phyloP scores from a whole-genome alignment of 345 rosid genomes.

The Acer saccharum region DNA sequence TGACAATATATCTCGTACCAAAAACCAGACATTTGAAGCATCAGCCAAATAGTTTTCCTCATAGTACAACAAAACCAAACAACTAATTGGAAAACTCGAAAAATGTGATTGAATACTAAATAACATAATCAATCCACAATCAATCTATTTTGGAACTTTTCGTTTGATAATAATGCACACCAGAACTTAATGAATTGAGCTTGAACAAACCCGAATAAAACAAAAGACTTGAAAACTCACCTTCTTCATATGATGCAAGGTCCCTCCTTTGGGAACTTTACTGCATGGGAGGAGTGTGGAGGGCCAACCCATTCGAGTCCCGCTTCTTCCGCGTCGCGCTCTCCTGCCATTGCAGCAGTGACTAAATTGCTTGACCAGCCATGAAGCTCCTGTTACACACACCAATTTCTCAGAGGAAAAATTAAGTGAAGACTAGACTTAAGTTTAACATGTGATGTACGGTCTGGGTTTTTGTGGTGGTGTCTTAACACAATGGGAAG shows the following conservation, averaged over 20 bases:
- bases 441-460: too few species aligned
- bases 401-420: too few species aligned
- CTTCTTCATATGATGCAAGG: constrained; percentile 44
- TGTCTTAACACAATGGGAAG: too few species aligned
- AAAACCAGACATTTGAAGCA: constrained; percentile 13
- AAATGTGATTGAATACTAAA: too few species aligned
- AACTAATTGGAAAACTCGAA: constrained; percentile 20
- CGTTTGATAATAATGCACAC: not conserved
- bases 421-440: too few species aligned
- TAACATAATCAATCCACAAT: too few species aligned
- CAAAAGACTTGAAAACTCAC: constrained; percentile 11
- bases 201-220: constrained; percentile 71
- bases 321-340: constrained; percentile 60
- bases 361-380: too few species aligned
- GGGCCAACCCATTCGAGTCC: constrained; percentile 39
- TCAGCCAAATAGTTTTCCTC: constrained; percentile 8
- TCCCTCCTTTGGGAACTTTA: constrained; percentile 73
- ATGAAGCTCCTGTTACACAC: too few species aligned
- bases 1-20: constrained; percentile 87
- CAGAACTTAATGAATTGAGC: constrained; percentile 53
- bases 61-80: not conserved
- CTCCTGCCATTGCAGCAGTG: too few species aligned
- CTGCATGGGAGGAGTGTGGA: constrained; percentile 47
- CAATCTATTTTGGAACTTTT: constrained; percentile 2
- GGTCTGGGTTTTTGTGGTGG: too few species aligned